A percentile compares a stretch with the other conserved stretches of the same genome.
Evolutionary conservation across 495 filamentous ascomycete genomes (phyloP).

Genomic region (Staphylotrichum longicolle): DNA sequence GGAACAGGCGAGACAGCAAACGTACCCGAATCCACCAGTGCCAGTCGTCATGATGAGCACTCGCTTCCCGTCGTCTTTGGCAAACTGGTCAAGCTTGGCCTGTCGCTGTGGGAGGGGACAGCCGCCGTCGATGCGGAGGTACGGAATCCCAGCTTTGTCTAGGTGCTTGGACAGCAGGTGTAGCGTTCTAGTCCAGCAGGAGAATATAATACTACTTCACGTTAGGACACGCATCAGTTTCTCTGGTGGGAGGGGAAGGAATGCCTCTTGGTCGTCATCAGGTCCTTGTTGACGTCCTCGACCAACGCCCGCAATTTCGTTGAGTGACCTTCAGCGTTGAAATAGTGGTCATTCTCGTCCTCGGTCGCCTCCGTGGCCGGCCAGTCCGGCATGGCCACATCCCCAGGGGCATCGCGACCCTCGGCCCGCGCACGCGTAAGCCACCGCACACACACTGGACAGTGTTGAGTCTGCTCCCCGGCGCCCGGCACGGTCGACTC

Average conservation of each 20-base stretch:
- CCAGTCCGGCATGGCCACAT: slow-evolving; percentile 1
- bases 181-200: slow-evolving; percentile 1
- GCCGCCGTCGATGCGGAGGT: background rate
- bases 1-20: background rate
- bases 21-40: background rate
- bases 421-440: background rate
- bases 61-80: background rate
- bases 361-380: background rate
- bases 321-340: background rate
- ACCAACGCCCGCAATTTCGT: background rate
- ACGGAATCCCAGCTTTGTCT: background rate
- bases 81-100: background rate
- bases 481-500: background rate
- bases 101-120: background rate
- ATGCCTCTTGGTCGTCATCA: background rate
- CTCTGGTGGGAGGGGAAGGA: background rate
- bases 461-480: background rate
- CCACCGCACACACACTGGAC: background rate
- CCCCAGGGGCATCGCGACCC: background rate
- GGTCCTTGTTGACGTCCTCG: background rate
- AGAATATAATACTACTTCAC: background rate
- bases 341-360: background rate
- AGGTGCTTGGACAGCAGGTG: background rate
- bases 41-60: background rate
- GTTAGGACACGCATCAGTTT: background rate